Evolutionary conservation across 345 rosid species (phyloP).

Genomic region (Mangifera indica): DNA sequence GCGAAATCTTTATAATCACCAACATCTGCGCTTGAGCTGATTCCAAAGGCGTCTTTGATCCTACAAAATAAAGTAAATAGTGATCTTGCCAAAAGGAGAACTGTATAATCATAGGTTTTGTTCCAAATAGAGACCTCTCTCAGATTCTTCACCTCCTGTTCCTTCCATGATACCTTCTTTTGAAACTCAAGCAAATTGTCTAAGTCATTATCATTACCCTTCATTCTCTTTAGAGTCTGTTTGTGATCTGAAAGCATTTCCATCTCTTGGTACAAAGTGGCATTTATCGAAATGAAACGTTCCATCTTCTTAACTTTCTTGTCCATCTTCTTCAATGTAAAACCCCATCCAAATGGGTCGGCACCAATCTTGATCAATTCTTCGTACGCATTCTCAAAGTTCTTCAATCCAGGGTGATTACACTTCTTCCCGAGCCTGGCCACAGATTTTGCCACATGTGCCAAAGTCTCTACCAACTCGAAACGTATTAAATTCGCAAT

Average conservation of each 20-base stretch:
- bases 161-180: conserved; percentile 81
- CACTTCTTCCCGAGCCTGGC: conserved; percentile 75
- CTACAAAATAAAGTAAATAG: conserved; percentile 67
- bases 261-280: conserved; percentile 83
- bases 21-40: conserved; percentile 38
- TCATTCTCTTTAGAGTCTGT: conserved; percentile 75
- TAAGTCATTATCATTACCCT: conserved; percentile 50
- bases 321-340: conserved; percentile 78
- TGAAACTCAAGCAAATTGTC: conserved; percentile 61
- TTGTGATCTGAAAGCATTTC: conserved; percentile 77
- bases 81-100: conserved; percentile 71
- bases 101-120: conserved; percentile 72
- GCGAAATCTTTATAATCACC: conserved; percentile 39
- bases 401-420: conserved; percentile 58
- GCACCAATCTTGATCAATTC: conserved; percentile 52
- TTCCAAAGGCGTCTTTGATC: conserved; percentile 69
- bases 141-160: conserved; percentile 75
- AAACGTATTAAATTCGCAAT: conserved; percentile 56
- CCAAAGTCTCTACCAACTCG: conserved; percentile 67
- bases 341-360: conserved; percentile 76
- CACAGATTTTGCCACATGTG: conserved; percentile 64
- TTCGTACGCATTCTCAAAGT: conserved; percentile 54
- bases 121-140: conserved; percentile 82
- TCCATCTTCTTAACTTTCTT: conserved; percentile 84
- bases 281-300: conserved; percentile 65